Evolutionary conservation across 2,329 filamentous ascomycete genomes (phyloP).

Genomic region (Amesomyces nigricolor): DNA sequence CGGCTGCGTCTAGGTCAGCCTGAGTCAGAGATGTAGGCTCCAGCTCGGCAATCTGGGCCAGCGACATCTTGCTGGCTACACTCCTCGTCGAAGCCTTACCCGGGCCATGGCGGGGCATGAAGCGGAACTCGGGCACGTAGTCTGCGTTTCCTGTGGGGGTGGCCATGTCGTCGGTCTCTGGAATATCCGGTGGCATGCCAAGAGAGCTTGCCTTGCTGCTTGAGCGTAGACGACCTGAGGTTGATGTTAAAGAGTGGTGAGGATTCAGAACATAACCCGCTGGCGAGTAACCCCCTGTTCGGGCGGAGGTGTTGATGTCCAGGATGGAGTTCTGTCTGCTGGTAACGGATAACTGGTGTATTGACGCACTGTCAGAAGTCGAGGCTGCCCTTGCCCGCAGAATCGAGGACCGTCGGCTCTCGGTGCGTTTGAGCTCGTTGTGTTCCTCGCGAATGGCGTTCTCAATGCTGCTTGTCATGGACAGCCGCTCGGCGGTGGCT

Average conservation of each 20-base stretch:
- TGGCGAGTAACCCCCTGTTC: slow-evolving; percentile 65
- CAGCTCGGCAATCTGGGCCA: slow-evolving; percentile 54
- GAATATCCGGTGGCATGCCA: slow-evolving; percentile 22
- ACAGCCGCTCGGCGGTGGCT: slow-evolving; percentile 68
- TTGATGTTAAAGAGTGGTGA: slow-evolving; percentile 53
- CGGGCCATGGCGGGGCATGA: slow-evolving; percentile 47
- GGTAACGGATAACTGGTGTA: slow-evolving; percentile 23
- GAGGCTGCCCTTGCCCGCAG: slow-evolving; percentile 36
- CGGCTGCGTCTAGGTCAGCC: slow-evolving; percentile 50
- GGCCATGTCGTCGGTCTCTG: slow-evolving; percentile 28
- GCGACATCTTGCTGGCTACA: slow-evolving; percentile 41
- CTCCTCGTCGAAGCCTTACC: slow-evolving; percentile 42
- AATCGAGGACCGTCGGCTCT: slow-evolving; percentile 60
- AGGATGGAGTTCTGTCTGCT: slow-evolving; percentile 54
- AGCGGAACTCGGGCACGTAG: slow-evolving; percentile 28
- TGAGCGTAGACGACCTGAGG: slow-evolving; percentile 43
- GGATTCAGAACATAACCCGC: slow-evolving; percentile 64
- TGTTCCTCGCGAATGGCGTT: slow-evolving; percentile 71
- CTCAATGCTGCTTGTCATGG: slow-evolving; percentile 68
- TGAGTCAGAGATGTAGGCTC: slow-evolving; percentile 48
- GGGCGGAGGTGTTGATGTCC: slow-evolving; percentile 60
- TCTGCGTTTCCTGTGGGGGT: slow-evolving; percentile 37
- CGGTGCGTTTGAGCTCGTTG: slow-evolving; percentile 63
- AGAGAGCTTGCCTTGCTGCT: slow-evolving; percentile 46
- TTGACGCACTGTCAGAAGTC: slow-evolving; percentile 24